Conservation (phyloP, 2,329 filamentous ascomycete species). For the Sordariomycetes sp. region DNA sequence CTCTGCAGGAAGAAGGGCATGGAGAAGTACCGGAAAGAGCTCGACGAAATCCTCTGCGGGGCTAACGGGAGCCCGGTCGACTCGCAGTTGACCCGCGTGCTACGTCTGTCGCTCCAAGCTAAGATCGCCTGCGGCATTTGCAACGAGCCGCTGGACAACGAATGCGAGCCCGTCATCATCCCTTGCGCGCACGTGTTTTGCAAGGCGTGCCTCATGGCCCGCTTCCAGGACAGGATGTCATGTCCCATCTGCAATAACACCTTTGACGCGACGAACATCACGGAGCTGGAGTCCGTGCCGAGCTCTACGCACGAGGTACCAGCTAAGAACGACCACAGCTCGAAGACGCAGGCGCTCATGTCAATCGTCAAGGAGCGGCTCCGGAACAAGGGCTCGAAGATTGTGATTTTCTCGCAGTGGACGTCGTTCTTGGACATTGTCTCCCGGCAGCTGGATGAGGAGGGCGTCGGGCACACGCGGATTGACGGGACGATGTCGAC, state of each 20-base stretch:
- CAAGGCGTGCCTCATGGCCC: slow-evolving; percentile 56
- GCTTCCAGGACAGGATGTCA: slow-evolving; percentile 62
- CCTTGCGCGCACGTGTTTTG: slow-evolving; percentile 77
- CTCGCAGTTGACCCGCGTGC: slow-evolving; percentile 57
- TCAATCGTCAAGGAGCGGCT: slow-evolving; percentile 61
- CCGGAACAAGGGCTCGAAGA: slow-evolving; percentile 49
- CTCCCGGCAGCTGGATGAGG: slow-evolving; percentile 49
- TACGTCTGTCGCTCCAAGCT: slow-evolving; percentile 59
- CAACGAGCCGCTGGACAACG: slow-evolving; percentile 45
- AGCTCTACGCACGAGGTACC: slow-evolving; percentile 25
- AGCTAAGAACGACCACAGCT: slow-evolving; percentile 55
- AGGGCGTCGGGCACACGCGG: slow-evolving; percentile 51
- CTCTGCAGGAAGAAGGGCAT: slow-evolving; percentile 59
- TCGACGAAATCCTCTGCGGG: slow-evolving; percentile 31
- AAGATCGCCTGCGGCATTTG: slow-evolving; percentile 71
- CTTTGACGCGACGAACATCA: slow-evolving; percentile 35
- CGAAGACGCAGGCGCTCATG: slow-evolving; percentile 70
- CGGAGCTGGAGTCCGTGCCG: not conserved
- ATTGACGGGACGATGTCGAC: slow-evolving; percentile 74
- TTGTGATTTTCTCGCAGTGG: slow-evolving; percentile 68
- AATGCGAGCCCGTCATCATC: slow-evolving; percentile 65
- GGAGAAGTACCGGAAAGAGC: slow-evolving; percentile 54
- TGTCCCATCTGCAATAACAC: slow-evolving; percentile 74
- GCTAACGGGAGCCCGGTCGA: slow-evolving; percentile 51
- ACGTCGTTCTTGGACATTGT: slow-evolving; percentile 62